Evolutionary conservation across 2,329 filamentous ascomycete species (phyloP).

Genomic region (Phaeosphaeriaceae sp.): DNA sequence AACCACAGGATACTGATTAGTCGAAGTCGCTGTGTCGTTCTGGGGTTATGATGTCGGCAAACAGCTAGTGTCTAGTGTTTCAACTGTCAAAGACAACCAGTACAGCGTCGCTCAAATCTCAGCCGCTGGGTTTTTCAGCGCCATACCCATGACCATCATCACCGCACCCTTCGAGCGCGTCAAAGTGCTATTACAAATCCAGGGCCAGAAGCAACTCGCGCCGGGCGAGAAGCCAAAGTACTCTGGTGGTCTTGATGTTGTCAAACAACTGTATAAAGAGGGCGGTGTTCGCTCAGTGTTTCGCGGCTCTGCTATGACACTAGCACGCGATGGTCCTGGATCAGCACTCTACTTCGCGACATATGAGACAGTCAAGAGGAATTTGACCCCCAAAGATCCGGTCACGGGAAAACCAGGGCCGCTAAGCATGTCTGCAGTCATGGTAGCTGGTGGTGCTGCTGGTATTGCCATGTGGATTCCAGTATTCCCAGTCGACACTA

Average conservation of each 20-base stretch:
- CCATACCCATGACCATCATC: conserved; percentile 95
- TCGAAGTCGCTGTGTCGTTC: conserved; percentile 68
- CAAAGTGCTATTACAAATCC: conserved; percentile 97
- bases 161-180: conserved; percentile 99
- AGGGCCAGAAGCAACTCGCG: conserved; percentile 83
- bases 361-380: conserved; percentile 94
- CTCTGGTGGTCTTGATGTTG: conserved; percentile 84
- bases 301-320: conserved; percentile 85
- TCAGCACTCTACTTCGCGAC: conserved; percentile 95
- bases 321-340: conserved; percentile 91
- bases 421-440: conserved; percentile 81
- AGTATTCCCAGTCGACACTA: conserved; percentile 95
- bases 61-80: conserved; percentile 74
- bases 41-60: conserved; percentile 97
- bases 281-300: conserved; percentile 92
- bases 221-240: conserved; percentile 95
- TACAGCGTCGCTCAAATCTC: conserved; percentile 88
- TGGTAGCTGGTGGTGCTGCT: conserved; percentile 84
- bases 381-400: conserved; percentile 81
- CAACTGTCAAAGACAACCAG: conserved; percentile 69
- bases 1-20: conserved; percentile 10
- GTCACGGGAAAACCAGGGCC: conserved; percentile 73
- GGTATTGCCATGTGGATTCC: conserved; percentile 99
- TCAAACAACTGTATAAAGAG: conserved; percentile 88
- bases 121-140: conserved; percentile 90